Conservation (phyloP, 2,329 filamentous ascomycete species). For the Aschersonia sp. region DNA sequence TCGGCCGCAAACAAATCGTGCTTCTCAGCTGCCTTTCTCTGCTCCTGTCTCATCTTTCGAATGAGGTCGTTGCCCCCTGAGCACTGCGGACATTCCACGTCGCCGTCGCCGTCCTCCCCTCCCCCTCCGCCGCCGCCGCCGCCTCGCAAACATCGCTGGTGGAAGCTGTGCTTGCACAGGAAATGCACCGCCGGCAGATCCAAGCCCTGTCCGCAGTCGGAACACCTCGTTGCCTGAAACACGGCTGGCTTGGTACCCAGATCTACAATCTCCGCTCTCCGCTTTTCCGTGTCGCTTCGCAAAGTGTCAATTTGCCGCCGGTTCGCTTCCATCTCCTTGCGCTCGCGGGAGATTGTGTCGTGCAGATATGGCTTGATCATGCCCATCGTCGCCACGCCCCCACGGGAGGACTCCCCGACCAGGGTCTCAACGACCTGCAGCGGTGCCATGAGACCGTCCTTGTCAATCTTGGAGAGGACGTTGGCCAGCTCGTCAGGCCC, state of each 20-base stretch:
- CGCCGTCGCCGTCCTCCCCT: background rate
- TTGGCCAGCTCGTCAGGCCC: constrained; percentile 66
- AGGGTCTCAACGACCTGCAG: constrained; percentile 93
- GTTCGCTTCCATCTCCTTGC: constrained; percentile 70
- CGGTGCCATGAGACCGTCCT: constrained; percentile 85
- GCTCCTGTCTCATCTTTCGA: constrained; percentile 69
- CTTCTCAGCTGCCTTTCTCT: constrained; percentile 72
- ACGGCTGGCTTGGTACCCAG: constrained; percentile 68
- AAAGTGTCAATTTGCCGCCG: constrained; percentile 71
- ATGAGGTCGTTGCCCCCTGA: constrained; percentile 76
- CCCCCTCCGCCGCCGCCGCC: constrained; percentile 12
- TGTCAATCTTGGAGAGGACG: constrained; percentile 75
- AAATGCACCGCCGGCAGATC: constrained; percentile 91
- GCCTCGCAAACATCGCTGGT: constrained; percentile 64
- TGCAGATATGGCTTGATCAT: constrained; percentile 90
- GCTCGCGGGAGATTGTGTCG: constrained; percentile 76
- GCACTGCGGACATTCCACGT: constrained; percentile 73
- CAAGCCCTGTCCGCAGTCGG: constrained; percentile 61
- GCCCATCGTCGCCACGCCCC: constrained; percentile 80
- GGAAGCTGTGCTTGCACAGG: constrained; percentile 92
- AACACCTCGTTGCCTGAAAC: constrained; percentile 82
- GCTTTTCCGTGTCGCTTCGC: constrained; percentile 66
- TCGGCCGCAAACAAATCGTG: constrained; percentile 84
- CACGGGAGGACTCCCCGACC: constrained; percentile 36
- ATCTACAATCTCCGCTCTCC: constrained; percentile 64